Conservation (phyloP, 306 rosid species). For the Oxytropis ochrocephala region DNA sequence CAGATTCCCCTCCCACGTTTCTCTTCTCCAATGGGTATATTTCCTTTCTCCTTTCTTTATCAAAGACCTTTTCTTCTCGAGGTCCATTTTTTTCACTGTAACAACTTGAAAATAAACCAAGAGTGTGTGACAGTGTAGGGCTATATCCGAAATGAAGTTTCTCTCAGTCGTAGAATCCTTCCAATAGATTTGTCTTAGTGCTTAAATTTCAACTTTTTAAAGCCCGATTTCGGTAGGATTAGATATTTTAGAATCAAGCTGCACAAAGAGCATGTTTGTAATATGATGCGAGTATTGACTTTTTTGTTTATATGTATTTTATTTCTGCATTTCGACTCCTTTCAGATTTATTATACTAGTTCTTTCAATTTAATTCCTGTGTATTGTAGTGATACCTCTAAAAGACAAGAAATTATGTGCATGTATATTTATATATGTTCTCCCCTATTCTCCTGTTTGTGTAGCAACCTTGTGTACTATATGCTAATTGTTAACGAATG, state of each 20-base stretch:
- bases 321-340: background rate
- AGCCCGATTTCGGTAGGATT: background rate
- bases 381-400: background rate
- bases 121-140: background rate
- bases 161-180: background rate
- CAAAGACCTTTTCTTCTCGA: background rate
- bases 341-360: background rate
- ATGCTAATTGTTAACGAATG: background rate
- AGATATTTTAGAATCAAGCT: background rate
- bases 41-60: background rate
- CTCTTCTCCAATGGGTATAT: constrained; percentile 61
- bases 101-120: background rate
- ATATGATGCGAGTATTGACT: background rate
- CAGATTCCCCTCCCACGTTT: constrained; percentile 49
- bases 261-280: background rate
- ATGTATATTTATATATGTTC: background rate
- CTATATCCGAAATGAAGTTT: too few relatives aligned
- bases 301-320: background rate
- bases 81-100: background rate
- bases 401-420: background rate
- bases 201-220: background rate
- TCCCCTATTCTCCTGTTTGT: background rate
- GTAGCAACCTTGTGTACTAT: background rate
- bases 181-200: background rate
- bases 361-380: background rate